phyloP scores from a whole-genome alignment of 345 rosid species.

The Rhodamnia argentea region DNA sequence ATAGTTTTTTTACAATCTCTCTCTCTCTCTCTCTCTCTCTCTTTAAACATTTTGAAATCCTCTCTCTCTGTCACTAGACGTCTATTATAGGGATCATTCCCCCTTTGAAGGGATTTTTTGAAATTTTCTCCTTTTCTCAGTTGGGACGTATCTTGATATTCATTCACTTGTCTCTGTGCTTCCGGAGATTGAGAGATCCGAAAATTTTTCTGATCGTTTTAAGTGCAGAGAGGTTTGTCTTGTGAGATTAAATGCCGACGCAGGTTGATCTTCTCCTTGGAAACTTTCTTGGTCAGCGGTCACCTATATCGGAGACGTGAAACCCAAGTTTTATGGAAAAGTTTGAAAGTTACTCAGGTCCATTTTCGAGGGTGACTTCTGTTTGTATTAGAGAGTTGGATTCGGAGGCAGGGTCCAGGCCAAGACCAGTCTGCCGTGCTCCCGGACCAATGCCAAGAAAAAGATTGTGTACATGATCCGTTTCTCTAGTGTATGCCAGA shows the following conservation, averaged over 20 bases:
- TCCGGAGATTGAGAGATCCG: not conserved
- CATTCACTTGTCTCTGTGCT: not conserved
- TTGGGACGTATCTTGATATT: not conserved
- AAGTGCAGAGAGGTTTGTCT: not conserved
- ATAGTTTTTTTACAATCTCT: not conserved
- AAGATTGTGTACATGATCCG: not conserved
- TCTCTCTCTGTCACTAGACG: not conserved
- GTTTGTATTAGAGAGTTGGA: not conserved
- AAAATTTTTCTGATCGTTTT: not conserved
- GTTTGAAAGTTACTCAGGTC: not conserved
- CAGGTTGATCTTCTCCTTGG: not conserved
- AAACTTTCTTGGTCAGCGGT: not conserved
- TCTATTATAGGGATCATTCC: not conserved
- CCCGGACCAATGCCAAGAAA: not conserved
- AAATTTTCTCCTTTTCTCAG: not conserved
- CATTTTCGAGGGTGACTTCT: not conserved
- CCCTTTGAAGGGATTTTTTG: not conserved
- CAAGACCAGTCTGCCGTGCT: not conserved
- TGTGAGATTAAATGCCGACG: not conserved
- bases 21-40: not conserved
- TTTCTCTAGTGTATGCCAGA: not conserved
- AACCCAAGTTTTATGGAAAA: not conserved
- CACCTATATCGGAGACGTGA: not conserved
- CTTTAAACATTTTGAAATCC: not conserved
- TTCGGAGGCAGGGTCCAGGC: not conserved